Conservation (phyloP, 164 flowering plant species). For the Kingdonia uniflora region DNA sequence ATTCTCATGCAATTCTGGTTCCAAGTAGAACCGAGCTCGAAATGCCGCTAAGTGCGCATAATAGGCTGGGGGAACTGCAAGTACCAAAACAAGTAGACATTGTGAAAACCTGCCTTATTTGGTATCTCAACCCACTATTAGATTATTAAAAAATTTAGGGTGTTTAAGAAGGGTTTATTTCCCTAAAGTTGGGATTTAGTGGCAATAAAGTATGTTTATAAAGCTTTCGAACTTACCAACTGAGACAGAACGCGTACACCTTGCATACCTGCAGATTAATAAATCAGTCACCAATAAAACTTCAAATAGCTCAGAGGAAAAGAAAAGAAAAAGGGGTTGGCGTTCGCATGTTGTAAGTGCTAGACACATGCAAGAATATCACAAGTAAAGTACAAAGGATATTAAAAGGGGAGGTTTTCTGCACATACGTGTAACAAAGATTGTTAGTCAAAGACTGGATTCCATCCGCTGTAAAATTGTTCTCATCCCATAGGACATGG, state of each 20-base stretch:
- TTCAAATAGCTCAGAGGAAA: neutral
- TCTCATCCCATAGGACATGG: conserved; percentile 75
- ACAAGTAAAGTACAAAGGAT: neutral
- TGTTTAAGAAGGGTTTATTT: too few relatives aligned
- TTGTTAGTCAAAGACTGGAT: conserved; percentile 64
- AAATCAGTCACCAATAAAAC: neutral
- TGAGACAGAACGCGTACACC: conserved; percentile 92
- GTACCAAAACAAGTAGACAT: too few relatives aligned
- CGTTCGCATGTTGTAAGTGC: too few relatives aligned
- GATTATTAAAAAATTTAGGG: too few relatives aligned
- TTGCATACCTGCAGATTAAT: conserved; percentile 74
- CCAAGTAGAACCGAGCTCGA: conserved; percentile 91
- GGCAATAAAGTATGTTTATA: too few relatives aligned
- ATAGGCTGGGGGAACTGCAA: conserved; percentile 91
- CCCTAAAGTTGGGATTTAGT: too few relatives aligned
- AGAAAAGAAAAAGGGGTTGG: neutral
- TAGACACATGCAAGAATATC: neutral
- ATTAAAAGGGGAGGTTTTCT: neutral
- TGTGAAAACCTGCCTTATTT: too few relatives aligned
- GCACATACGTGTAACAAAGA: conserved; percentile 64
- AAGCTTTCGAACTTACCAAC: conserved; percentile 71
- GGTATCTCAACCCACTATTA: too few relatives aligned
- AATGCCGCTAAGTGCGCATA: conserved; percentile 95
- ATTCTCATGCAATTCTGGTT: conserved; percentile 62
- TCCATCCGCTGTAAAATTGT: conserved; percentile 61